Conservation (phyloP, 1,284 basidiomycete species). For the Filobasidium uniguttulatum region DNA sequence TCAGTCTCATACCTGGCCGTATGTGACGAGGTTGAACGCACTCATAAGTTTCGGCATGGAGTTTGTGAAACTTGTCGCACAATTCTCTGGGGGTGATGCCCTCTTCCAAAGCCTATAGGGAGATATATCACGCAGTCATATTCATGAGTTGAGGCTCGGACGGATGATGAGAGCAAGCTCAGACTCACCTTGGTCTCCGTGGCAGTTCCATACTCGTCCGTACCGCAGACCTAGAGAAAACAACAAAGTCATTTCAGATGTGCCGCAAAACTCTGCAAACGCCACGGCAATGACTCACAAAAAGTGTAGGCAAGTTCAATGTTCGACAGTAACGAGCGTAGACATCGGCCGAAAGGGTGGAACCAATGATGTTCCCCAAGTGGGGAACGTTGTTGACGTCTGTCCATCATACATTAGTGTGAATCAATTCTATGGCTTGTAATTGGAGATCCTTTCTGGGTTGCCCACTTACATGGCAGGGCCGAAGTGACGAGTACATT, state of each 20-base stretch:
- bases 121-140: no score
- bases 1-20: not conserved
- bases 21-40: constrained; percentile 37
- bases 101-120: constrained; percentile 93
- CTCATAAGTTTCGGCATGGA: constrained; percentile 86
- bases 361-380: constrained; percentile 96
- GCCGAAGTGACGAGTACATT: constrained; percentile 93
- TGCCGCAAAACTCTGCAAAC: not conserved
- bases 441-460: not conserved
- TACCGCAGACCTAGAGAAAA: constrained; percentile 89
- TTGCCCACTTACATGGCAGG: constrained; percentile 50
- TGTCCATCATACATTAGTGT: constrained; percentile 11
- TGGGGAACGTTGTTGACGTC: constrained; percentile 98
- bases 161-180: no score
- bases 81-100: constrained; percentile 71
- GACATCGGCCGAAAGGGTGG: constrained; percentile 76
- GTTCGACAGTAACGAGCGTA: constrained; percentile 67
- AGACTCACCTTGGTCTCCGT: constrained; percentile 68
- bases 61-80: constrained; percentile 82
- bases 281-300: constrained; percentile 19
- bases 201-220: constrained; percentile 97
- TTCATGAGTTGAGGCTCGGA: not conserved
- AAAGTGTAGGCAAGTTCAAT: constrained; percentile 40
- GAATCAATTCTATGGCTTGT: not conserved
- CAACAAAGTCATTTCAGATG: constrained; percentile 20